A percentile compares a stretch with the other conserved stretches of the same genome.
These are phyloP conservation scores for Colletotrichum shisoi DNA, from an alignment of 2,329 filamentous ascomycete species.

Conservation along the genomic window DNA sequence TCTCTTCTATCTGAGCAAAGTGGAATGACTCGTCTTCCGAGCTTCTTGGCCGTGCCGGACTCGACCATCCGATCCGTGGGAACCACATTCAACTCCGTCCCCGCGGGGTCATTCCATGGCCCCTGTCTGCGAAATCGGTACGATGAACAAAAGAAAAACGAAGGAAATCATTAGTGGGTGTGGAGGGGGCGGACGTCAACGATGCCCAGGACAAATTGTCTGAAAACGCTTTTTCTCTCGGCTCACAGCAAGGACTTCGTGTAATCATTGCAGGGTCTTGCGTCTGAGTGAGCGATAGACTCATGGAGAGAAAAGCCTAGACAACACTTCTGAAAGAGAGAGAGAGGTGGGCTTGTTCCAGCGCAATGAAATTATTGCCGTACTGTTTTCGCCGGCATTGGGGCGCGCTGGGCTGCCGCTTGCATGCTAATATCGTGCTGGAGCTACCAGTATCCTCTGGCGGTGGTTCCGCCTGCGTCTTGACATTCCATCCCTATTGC, in stretches of 20 bases:
- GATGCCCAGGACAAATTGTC: background rate
- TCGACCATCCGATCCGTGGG: constrained; percentile 7
- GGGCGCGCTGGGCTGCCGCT: background rate
- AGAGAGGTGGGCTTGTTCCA: background rate
- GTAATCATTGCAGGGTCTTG: constrained; percentile 30
- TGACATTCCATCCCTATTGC: too few relatives aligned
- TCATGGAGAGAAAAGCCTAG: background rate
- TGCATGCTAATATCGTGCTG: background rate
- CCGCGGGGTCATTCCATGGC: background rate
- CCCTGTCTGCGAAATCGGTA: background rate
- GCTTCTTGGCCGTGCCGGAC: constrained; percentile 17
- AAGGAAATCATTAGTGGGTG: background rate
- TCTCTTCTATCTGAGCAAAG: background rate
- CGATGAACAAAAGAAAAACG: too few relatives aligned
- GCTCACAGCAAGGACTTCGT: background rate
- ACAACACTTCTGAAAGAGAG: background rate
- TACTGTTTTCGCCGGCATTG: too few relatives aligned
- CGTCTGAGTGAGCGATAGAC: background rate
- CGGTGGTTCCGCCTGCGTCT: background rate
- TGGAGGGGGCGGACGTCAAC: background rate
- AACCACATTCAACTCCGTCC: background rate
- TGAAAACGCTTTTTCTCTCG: background rate
- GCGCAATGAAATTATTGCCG: background rate
- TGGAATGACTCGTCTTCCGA: constrained; percentile 25
- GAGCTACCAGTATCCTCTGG: too few relatives aligned